A percentile compares a stretch with the other conserved stretches of the same genome.
phyloP scores from a whole-genome alignment of 305 asterid genomes.

The Ilex paraguariensis region DNA sequence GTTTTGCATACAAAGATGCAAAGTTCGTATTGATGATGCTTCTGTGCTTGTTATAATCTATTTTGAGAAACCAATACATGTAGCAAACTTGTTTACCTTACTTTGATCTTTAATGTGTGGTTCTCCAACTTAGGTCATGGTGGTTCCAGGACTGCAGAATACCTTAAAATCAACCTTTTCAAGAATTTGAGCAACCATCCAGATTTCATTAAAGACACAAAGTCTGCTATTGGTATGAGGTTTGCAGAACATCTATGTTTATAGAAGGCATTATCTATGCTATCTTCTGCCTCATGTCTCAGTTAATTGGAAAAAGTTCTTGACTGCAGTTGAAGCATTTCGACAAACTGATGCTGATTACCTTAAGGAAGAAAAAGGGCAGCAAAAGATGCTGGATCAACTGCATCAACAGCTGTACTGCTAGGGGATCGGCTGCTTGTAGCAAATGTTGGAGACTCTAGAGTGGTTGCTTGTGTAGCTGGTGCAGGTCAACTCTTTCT shows the following conservation, averaged over 20 bases:
- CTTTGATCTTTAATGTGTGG: too few relatives aligned
- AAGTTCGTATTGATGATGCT: neutral
- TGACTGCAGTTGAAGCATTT: conserved; percentile 61
- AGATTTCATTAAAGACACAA: conserved; percentile 49
- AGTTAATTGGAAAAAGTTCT: conserved; percentile 18
- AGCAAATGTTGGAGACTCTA: conserved; percentile 76
- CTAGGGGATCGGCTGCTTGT: conserved; percentile 53
- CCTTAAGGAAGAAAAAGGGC: conserved; percentile 57
- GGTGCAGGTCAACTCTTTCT: conserved; percentile 56
- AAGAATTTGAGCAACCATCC: conserved; percentile 62
- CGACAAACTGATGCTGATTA: conserved; percentile 60
- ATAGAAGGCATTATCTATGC: conserved; percentile 1
- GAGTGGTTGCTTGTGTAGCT: conserved; percentile 72
- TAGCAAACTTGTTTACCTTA: too few relatives aligned
- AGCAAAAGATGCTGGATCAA: conserved; percentile 71
- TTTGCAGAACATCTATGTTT: neutral
- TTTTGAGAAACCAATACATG: too few relatives aligned
- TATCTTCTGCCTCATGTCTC: conserved; percentile 4
- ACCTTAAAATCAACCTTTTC: too few relatives aligned
- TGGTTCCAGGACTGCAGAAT: conserved; percentile 30
- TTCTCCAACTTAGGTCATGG: conserved; percentile 54
- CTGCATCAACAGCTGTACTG: conserved; percentile 70
- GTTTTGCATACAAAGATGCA: neutral
- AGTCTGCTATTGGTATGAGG: conserved; percentile 62
- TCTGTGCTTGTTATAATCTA: too few relatives aligned